Evolutionary conservation across 768 basidiomycete species (phyloP), one percentile per base, ranked within the genome.

Genomic region (Phlegmacium glaucopus): DNA sequence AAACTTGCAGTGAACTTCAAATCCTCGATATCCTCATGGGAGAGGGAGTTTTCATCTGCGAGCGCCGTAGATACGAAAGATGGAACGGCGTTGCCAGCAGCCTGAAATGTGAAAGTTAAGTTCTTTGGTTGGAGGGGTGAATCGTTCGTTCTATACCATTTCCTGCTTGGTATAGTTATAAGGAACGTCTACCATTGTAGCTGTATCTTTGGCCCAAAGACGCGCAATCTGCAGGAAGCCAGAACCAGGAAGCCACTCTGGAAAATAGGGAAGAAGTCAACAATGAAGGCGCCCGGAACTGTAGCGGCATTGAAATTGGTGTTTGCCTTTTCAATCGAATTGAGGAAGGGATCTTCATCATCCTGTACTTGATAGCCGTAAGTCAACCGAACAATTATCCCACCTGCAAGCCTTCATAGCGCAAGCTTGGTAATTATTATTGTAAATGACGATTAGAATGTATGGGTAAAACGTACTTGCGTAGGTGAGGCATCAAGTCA

Each of bases 291-390:
- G 2, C 82, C 81, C 1, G 77, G 76, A n/a, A 72, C 63, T 0
- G 75, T 72, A 6, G 79, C 74, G 8, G 51, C 61, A 29, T 71
- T 77, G 53, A 83, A 80, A 48, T 79, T 75, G 17, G n/a, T 72
- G 38, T 69, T 80, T 9, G 79, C 78, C 4, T 55, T 57, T 42
- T 82, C 76, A 8, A 79, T 77, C 26, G 80, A 68, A 16, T 68
- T 59, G 2, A 82, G 65, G 46, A 77, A 78, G 0, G 78, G 76
- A 44, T 82, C 79, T 13, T 70, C 58, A 9, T 69, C 67, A 15
- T 81, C 79, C 50, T 72, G 68, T 4, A 81, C 78, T 45, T 78
- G 69, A 40, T 80, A 78, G 15, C 80, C 80, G 48, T 82, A 79
- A 1, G 79, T 74, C 9, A 81, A 65, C 18, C 72, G 68, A 41